A percentile compares a stretch with the other conserved stretches of the same genome.
Evolutionary conservation across 176 grass and related monocot species (phyloP).

Genomic region (Triticum turgidum): DNA sequence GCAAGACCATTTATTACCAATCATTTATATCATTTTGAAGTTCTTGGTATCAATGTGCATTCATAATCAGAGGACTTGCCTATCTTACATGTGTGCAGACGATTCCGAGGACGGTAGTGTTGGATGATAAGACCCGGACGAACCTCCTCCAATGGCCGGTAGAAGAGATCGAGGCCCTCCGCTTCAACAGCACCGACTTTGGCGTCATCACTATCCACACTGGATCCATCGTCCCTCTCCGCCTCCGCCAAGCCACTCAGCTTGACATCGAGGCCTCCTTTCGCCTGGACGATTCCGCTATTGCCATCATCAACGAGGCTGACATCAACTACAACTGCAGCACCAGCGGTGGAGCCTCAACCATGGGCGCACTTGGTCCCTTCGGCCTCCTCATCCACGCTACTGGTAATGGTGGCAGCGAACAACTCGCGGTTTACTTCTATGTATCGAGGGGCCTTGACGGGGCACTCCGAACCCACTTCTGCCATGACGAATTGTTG

Average conservation of each 20-base stretch:
- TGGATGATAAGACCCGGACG: conserved; percentile 51
- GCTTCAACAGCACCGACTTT: conserved; percentile 30
- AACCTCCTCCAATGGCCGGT: conserved; percentile 68
- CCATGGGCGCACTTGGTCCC: conserved; percentile 40
- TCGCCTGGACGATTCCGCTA: conserved; percentile 20
- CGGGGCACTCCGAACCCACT: conserved; percentile 40
- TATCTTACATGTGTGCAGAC: conserved; percentile 11
- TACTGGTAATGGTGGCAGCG: not conserved
- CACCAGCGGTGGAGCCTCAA: conserved; percentile 40
- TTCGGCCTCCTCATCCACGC: conserved; percentile 57
- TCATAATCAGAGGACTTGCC: not conserved
- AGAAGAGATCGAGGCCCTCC: conserved; percentile 47
- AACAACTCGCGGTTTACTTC: conserved; percentile 61
- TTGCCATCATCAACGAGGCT: not conserved
- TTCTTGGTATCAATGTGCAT: not conserved
- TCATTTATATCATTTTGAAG: not conserved
- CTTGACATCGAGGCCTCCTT: conserved; percentile 57
- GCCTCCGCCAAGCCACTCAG: conserved; percentile 30
- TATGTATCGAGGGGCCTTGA: conserved; percentile 40
- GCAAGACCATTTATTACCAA: not conserved
- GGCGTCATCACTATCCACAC: conserved; percentile 30
- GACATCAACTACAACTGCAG: conserved; percentile 50
- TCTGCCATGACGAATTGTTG: conserved; percentile 64
- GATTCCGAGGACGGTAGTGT: conserved; percentile 50
- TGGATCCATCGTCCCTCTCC: conserved; percentile 36